Base-by-base conservation (phyloP, 2,329 filamentous ascomycete species). In the Eurotiales sp. region DNA sequence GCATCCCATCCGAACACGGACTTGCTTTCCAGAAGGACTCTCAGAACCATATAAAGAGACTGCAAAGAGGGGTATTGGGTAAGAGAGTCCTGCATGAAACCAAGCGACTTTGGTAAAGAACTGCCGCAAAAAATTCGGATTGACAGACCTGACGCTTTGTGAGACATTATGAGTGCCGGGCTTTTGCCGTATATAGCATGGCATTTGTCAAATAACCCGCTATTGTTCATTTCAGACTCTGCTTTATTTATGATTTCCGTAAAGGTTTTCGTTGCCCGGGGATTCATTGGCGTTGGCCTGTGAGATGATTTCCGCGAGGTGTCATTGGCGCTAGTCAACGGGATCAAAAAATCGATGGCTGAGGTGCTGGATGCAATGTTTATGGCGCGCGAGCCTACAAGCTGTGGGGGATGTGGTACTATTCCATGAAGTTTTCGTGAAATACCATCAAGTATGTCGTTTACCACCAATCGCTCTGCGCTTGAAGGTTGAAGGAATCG, bases 361-460 rank as follows among this genome's bases (percentile, higher is more conserved):
- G 82, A 85, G 36, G 71, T 69, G 23, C 76, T 72, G 48, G 76
- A 60, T 0, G 76, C 74, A 30, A 83, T 64, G 8, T 79, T 78
- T 12, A 75, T 82, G 10, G 65, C 63, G 51, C 77, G 70, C 8
- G 81, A 83, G 15, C 82, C 82, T 52, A 80, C 77, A 2, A 78
- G 54, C 52, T 77, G 69, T 6, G 72, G 66, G 8, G 60, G 50
- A 34, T 61, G 55, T 11, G 64, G 61, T 3, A 67, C 55, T 17
- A 53, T 53, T 15, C 57, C 42, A 55, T 64, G 56, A 42, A 73
- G 46, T 39, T 61, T 43, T 51, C 57, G 48, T 63, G 59, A 50
- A 10, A 73, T 45, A 17, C 68, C 61, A 17, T 49, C 42, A 5
- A 61, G 52, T 3, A 72, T 54, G 7, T 51, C 60, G 17, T 60